Conservation (phyloP, 352 stramenopile species). For the Globisporangium cederbergense region DNA sequence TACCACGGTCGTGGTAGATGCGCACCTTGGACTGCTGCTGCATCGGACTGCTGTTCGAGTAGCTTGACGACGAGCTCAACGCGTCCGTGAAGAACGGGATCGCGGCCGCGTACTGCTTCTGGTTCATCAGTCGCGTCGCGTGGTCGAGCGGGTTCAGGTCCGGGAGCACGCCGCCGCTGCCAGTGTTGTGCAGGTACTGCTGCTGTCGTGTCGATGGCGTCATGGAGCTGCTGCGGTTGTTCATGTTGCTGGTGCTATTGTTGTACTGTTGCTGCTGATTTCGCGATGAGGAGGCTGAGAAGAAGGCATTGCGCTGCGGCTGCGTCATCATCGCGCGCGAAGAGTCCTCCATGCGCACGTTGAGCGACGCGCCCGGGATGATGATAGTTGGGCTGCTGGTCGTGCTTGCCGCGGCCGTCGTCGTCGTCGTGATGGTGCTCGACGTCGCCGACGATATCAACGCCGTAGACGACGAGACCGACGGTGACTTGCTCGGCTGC, state of each 20-base stretch:
- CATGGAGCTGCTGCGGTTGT: neutral
- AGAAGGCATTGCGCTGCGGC: neutral
- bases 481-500: neutral
- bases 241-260: neutral
- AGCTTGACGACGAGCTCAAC: conserved; percentile 24
- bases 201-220: conserved; percentile 23
- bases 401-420: conserved; percentile 10
- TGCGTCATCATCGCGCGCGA: conserved; percentile 1
- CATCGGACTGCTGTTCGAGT: neutral
- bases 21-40: conserved; percentile 39
- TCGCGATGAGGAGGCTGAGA: neutral
- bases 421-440: conserved; percentile 8
- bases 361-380: conserved; percentile 13
- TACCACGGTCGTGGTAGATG: conserved; percentile 58
- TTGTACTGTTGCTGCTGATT: neutral
- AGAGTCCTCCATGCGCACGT: conserved; percentile 6
- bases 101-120: conserved; percentile 55
- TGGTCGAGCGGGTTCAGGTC: conserved; percentile 27
- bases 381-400: conserved; percentile 5
- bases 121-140: conserved; percentile 42
- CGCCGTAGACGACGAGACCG: neutral
- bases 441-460: neutral
- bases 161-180: conserved; percentile 4
- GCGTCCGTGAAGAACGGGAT: conserved; percentile 58
- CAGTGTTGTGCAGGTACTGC: conserved; percentile 10